phyloP scores from a whole-genome alignment of 805 yeast genomes.

The Saccharomyces mikatae region DNA sequence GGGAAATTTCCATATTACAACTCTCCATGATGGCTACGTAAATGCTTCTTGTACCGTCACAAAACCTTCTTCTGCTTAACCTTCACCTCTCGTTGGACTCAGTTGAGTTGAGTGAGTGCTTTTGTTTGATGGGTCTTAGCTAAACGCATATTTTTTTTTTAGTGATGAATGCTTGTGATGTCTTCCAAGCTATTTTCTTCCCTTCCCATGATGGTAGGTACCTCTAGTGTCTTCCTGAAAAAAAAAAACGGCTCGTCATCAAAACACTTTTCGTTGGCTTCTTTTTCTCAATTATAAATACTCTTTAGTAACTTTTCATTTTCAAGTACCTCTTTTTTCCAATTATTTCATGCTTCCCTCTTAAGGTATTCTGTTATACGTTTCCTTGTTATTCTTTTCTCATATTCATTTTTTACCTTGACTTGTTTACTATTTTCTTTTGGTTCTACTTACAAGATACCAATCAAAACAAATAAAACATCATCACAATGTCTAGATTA shows the following conservation, averaged over 20 bases:
- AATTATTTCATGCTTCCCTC: neutral
- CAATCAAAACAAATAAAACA: conserved; percentile 1
- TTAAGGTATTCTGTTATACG: neutral
- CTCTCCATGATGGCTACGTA: neutral
- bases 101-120: neutral
- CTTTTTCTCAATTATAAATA: neutral
- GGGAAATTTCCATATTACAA: neutral
- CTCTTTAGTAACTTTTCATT: neutral
- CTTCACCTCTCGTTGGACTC: neutral
- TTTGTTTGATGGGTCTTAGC: neutral
- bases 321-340: neutral
- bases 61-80: neutral
- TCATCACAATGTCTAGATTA: conserved; percentile 44
- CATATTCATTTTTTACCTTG: neutral
- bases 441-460: neutral
- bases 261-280: neutral
- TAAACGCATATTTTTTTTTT: neutral
- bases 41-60: neutral
- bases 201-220: neutral
- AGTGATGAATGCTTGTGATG: neutral
- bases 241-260: neutral
- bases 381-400: neutral
- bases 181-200: neutral
- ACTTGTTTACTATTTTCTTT: neutral
- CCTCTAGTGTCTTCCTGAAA: neutral